Conservation (phyloP, 305 asterid genomes). For the Fraxinus angustifolia region DNA sequence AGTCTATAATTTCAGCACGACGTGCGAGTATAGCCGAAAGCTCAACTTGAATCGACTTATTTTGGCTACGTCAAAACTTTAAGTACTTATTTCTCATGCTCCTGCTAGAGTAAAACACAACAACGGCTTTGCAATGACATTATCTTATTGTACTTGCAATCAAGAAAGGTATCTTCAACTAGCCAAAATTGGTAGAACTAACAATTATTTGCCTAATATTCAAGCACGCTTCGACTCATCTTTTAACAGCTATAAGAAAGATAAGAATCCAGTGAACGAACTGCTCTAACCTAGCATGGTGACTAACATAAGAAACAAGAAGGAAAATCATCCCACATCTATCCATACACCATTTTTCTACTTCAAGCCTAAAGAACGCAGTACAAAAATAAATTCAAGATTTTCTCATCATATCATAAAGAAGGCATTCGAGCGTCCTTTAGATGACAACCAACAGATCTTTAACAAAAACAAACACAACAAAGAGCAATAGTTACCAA, state of each 20-base stretch:
- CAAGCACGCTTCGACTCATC: neutral
- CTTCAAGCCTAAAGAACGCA: too few relatives aligned
- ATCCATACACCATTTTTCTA: neutral
- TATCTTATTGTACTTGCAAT: neutral
- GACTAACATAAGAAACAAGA: neutral
- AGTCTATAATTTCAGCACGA: neutral
- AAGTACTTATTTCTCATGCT: neutral
- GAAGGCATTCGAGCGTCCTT: neutral
- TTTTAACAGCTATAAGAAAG: neutral
- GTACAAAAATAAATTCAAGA: neutral
- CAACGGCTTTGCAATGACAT: neutral
- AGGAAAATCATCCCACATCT: neutral
- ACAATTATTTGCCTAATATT: neutral
- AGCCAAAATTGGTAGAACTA: neutral
- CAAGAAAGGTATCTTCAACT: neutral
- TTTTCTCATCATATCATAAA: neutral
- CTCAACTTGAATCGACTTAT: neutral
- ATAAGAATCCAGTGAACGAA: neutral
- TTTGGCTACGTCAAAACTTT: neutral
- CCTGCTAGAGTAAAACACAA: neutral
- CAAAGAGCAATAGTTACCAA: slow-evolving; percentile 20
- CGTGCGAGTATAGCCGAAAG: neutral
- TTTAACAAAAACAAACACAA: neutral
- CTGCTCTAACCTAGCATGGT: neutral
- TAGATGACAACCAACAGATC: neutral